A percentile compares a stretch with the other conserved stretches of the same genome.
Conservation (phyloP, 306 rosid genomes). For the Biancaea sappan region DNA sequence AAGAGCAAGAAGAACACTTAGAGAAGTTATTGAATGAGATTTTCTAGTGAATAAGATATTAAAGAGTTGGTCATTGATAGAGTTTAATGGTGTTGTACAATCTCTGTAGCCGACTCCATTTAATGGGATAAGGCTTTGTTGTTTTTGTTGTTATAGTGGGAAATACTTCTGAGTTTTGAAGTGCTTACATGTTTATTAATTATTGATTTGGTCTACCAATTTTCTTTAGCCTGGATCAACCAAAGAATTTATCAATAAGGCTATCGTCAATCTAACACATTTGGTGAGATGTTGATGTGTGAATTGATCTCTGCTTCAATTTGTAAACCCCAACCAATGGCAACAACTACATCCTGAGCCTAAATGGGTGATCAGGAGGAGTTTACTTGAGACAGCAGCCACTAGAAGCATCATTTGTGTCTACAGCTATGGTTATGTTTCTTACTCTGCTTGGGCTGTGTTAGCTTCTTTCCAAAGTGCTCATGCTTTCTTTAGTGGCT, state of each 20-base stretch:
- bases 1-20: no score
- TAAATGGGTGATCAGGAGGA: neutral
- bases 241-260: neutral
- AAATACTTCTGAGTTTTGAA: neutral
- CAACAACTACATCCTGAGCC: conserved; percentile 3
- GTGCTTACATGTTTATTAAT: no score
- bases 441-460: conserved; percentile 1
- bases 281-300: neutral
- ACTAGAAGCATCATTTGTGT: neutral
- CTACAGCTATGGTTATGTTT: neutral
- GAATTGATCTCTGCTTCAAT: neutral
- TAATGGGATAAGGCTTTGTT: no score
- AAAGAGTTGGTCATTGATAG: no score
- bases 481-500: neutral
- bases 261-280: neutral
- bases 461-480: neutral
- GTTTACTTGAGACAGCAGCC: neutral
- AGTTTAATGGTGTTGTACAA: no score
- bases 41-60: no score
- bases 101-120: no score
- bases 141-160: no score
- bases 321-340: neutral
- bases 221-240: neutral
- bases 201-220: neutral
- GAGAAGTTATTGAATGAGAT: no score